Conservation (phyloP, 306 rosid species). For the Argentina anserina region DNA sequence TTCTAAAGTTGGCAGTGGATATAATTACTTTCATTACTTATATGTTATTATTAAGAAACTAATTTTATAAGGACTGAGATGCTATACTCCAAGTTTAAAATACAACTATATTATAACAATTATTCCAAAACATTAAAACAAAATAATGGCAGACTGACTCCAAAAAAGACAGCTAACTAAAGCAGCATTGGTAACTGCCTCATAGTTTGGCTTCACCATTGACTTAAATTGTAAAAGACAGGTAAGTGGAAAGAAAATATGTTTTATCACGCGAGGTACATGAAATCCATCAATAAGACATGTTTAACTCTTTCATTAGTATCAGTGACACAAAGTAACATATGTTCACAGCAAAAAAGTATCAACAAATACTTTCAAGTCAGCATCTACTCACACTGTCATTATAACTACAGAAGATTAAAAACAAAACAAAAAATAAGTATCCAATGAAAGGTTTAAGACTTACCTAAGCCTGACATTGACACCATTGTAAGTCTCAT, state of each 20-base stretch:
- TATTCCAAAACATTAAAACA: not conserved
- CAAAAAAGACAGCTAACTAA: not conserved
- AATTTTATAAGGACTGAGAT: not conserved
- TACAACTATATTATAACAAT: not conserved
- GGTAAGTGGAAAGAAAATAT: not conserved
- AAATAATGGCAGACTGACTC: not conserved
- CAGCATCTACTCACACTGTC: not conserved
- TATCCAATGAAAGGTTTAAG: not conserved
- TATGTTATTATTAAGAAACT: not conserved
- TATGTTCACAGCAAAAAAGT: not conserved
- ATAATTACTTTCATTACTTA: not conserved
- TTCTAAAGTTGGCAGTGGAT: not conserved
- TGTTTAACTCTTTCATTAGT: not conserved
- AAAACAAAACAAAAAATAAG: not conserved
- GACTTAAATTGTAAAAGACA: not conserved
- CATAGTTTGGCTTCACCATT: not conserved
- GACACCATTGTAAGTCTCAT: slow-evolving; percentile 94
- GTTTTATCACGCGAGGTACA: not conserved
- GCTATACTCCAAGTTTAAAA: not conserved
- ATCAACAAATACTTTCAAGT: not conserved
- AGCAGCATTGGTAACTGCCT: not conserved
- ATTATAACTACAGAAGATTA: not conserved
- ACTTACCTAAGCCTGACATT: slow-evolving; percentile 91
- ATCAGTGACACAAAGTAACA: not conserved
- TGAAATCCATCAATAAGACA: not conserved